These are phyloP conservation scores for Pestalotiopsis sp. DNA, from an alignment of 2,329 filamentous ascomycete species.

Conservation along the genomic window DNA sequence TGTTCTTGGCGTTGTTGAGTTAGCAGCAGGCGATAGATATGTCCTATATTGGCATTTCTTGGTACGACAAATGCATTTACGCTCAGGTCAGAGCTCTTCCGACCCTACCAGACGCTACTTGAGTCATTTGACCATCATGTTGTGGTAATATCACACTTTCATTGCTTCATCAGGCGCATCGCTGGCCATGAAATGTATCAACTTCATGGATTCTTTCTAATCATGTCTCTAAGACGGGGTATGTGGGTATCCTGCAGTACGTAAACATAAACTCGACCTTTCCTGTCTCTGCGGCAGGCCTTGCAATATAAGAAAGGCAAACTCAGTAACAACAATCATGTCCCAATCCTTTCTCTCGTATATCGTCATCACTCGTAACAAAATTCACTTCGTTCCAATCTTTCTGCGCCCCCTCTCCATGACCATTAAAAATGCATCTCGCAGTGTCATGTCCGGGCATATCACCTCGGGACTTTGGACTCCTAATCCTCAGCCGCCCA, in stretches of 20 bases:
- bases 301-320: neutral
- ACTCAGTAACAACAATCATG: neutral
- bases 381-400: neutral
- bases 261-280: neutral
- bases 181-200: neutral
- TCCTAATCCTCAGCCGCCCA: conserved; percentile 28
- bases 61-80: no score
- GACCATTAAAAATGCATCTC: neutral
- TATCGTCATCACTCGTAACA: conserved; percentile 9
- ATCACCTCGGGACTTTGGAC: neutral
- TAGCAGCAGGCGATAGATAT: neutral
- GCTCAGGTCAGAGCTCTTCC: no score
- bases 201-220: neutral
- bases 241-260: conserved; percentile 11
- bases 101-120: no score
- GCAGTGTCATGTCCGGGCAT: neutral
- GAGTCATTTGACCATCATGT: no score
- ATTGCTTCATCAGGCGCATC: no score
- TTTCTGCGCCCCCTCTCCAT: neutral
- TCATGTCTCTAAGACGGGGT: neutral
- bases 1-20: neutral
- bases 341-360: neutral
- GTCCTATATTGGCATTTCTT: neutral
- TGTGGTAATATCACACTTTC: no score
- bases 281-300: neutral